phyloP scores from a whole-genome alignment of 495 filamentous ascomycete genomes.

The Xylaria telfairii region DNA sequence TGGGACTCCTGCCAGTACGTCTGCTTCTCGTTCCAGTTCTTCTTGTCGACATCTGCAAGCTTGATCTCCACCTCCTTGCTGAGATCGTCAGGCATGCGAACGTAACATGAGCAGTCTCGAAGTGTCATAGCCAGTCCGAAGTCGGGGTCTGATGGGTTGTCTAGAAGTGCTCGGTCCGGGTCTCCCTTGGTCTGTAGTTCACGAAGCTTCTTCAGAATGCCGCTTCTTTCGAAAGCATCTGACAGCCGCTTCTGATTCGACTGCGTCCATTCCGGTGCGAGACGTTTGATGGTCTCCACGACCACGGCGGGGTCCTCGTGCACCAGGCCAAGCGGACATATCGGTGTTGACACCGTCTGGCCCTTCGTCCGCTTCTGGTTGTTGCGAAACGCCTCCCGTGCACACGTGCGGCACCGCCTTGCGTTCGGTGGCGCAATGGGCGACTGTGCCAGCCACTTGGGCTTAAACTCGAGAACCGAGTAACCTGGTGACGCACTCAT shows the following conservation, averaged over 20 bases:
- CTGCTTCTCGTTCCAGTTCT: constrained; percentile 73
- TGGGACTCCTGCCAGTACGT: constrained; percentile 76
- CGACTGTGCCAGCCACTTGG: constrained; percentile 91
- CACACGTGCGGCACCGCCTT: constrained; percentile 84
- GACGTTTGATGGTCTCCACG: constrained; percentile 41
- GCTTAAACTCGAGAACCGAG: constrained; percentile 80
- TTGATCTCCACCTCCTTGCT: constrained; percentile 67
- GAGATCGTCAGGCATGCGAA: constrained; percentile 60
- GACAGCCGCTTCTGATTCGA: constrained; percentile 29
- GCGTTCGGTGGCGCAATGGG: constrained; percentile 72
- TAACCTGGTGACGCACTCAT: constrained; percentile 64
- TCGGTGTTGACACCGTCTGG: constrained; percentile 24
- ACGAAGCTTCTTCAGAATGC: constrained; percentile 54
- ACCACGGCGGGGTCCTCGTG: constrained; percentile 41
- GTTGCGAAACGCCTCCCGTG: constrained; percentile 67
- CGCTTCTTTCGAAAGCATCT: constrained; percentile 31
- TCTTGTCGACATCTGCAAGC: constrained; percentile 87
- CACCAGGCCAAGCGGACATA: constrained; percentile 48
- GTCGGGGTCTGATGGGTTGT: constrained; percentile 35
- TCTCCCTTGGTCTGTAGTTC: constrained; percentile 59
- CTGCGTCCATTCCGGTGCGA: constrained; percentile 39
- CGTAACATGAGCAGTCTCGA: constrained; percentile 84
- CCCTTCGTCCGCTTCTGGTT: constrained; percentile 34
- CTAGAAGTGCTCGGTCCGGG: constrained; percentile 47
- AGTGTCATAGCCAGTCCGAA: constrained; percentile 79